Evolutionary conservation across 306 rosid species (phyloP).

Genomic region (Comarum palustre): DNA sequence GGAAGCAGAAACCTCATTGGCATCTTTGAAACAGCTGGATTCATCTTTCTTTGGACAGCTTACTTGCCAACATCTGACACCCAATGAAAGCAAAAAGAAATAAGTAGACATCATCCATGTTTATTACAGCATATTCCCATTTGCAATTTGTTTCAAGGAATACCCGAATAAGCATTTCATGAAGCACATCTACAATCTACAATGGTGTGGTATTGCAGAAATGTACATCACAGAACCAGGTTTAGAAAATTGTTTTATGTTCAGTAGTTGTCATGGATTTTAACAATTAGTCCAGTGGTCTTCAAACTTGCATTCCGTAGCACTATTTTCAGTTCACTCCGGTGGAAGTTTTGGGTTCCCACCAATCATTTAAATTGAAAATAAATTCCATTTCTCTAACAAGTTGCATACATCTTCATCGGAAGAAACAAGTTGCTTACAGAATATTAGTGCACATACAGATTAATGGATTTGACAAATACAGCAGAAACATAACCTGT

Average conservation of each 20-base stretch:
- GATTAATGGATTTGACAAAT: background rate
- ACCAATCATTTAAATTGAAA: background rate
- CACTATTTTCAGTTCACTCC: background rate
- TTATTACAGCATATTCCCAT: background rate
- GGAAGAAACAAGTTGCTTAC: too few species aligned
- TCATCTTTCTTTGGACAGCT: slow-evolving; percentile 47
- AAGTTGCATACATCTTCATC: background rate
- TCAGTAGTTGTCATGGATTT: background rate
- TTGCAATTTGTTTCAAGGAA: background rate
- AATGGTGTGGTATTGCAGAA: background rate
- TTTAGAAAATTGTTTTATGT: background rate
- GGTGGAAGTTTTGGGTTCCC: background rate
- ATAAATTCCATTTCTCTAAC: background rate
- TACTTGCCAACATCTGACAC: slow-evolving; percentile 49
- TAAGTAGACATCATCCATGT: background rate
- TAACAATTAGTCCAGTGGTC: background rate
- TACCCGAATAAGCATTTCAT: background rate
- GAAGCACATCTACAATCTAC: background rate
- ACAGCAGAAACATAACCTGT: slow-evolving; percentile 30
- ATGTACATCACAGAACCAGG: background rate
- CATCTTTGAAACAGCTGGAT: slow-evolving; percentile 41
- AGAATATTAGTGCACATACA: background rate
- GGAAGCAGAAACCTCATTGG: slow-evolving; percentile 44
- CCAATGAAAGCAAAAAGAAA: background rate
- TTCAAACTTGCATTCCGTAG: background rate